Evolutionary conservation across 2,329 filamentous ascomycete species (phyloP).

Genomic region (Hypoxylon sp.): DNA sequence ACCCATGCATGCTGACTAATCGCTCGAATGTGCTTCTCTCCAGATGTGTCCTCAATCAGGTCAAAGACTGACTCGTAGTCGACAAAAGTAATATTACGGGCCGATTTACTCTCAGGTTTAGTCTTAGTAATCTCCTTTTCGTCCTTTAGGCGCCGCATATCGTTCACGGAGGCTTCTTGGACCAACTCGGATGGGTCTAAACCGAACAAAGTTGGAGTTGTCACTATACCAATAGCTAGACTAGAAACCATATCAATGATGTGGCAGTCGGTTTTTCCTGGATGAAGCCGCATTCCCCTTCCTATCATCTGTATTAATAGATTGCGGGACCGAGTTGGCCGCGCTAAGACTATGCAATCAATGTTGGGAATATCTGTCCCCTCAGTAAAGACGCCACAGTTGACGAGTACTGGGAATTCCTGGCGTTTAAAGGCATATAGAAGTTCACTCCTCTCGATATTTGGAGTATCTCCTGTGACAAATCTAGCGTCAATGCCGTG

Average conservation of each 20-base stretch:
- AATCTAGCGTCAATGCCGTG: constrained; percentile 86
- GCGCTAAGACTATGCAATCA: constrained; percentile 89
- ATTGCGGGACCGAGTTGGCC: constrained; percentile 93
- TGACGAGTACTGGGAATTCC: constrained; percentile 89
- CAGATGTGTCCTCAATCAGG: constrained; percentile 84
- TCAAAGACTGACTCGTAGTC: constrained; percentile 95
- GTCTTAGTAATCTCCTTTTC: constrained; percentile 58
- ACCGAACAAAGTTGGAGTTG: constrained; percentile 92
- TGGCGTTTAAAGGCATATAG: constrained; percentile 82
- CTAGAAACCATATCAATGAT: constrained; percentile 96
- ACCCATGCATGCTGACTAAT: constrained; percentile 89
- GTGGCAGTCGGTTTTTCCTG: constrained; percentile 89
- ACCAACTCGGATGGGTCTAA: constrained; percentile 87
- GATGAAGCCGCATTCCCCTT: constrained; percentile 86
- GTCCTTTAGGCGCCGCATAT: constrained; percentile 71
- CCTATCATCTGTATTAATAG: constrained; percentile 98
- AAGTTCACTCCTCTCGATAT: constrained; percentile 75
- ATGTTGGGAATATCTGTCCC: constrained; percentile 98
- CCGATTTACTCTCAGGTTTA: constrained; percentile 55
- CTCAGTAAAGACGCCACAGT: constrained; percentile 97
- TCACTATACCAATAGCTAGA: constrained; percentile 86
- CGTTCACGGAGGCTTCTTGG: constrained; percentile 73
- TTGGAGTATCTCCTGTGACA: constrained; percentile 86
- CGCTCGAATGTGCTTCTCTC: constrained; percentile 82
- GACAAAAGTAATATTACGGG: constrained; percentile 78